Evolutionary conservation across 768 basidiomycete species (phyloP).

Genomic region (Leccinum olivaceopallidum): DNA sequence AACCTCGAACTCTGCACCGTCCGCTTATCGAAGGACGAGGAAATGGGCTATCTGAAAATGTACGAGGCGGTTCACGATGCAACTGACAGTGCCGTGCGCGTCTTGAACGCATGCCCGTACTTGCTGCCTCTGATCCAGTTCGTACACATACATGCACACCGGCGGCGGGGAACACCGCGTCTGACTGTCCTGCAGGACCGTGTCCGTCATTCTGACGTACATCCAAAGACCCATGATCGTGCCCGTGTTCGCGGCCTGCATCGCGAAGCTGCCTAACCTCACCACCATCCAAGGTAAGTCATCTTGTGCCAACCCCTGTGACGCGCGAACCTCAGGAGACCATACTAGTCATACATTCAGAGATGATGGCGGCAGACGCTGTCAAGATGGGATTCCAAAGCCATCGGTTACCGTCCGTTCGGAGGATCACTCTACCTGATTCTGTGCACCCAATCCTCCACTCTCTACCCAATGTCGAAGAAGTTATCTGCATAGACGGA

Average conservation of each 20-base stretch:
- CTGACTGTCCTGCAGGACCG: conserved; percentile 1
- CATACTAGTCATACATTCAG: not conserved
- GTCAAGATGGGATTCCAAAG: conserved; percentile 16
- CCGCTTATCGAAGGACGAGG: not conserved
- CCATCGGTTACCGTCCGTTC: conserved; percentile 10
- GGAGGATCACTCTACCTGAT: conserved; percentile 10
- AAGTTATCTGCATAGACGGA: conserved; percentile 11
- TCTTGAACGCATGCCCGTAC: conserved; percentile 7
- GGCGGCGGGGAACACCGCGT: too few species aligned
- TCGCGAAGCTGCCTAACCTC: conserved; percentile 8
- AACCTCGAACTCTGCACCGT: conserved; percentile 5
- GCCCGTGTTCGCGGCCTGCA: conserved; percentile 10
- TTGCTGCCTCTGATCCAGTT: conserved; percentile 8
- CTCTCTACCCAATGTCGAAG: conserved; percentile 11
- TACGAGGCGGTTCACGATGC: not conserved
- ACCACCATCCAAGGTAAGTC: conserved; percentile 8
- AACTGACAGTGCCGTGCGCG: not conserved
- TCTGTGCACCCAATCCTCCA: conserved; percentile 12
- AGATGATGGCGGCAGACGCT: not conserved
- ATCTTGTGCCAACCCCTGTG: not conserved
- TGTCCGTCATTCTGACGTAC: not conserved
- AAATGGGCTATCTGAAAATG: not conserved
- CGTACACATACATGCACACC: not conserved
- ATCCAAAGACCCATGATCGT: conserved; percentile 2
- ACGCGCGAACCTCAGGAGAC: not conserved